Conservation (phyloP, 2,329 filamentous ascomycete genomes). For the Trichoderma cornu-damae region DNA sequence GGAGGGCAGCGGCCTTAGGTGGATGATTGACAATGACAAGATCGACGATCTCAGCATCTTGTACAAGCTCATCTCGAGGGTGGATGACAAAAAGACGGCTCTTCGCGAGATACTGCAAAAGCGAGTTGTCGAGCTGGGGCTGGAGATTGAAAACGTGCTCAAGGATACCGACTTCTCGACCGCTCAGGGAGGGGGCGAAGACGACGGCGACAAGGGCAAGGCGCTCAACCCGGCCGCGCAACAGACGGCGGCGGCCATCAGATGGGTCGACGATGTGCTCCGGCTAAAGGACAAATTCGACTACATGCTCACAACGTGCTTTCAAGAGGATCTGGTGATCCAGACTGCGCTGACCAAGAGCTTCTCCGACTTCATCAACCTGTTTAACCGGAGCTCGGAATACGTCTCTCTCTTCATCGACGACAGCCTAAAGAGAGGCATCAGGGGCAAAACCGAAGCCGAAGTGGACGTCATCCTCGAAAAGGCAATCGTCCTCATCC, state of each 20-base stretch:
- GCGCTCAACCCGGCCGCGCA: slow-evolving; percentile 55
- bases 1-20: slow-evolving; percentile 75
- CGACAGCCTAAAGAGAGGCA: slow-evolving; percentile 88
- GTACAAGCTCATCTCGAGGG: slow-evolving; percentile 71
- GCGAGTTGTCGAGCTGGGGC: slow-evolving; percentile 73
- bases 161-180: slow-evolving; percentile 51
- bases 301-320: slow-evolving; percentile 66
- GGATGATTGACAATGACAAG: slow-evolving; percentile 89
- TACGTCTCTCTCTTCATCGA: slow-evolving; percentile 96
- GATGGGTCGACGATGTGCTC: slow-evolving; percentile 92
- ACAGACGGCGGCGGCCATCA: slow-evolving; percentile 80
- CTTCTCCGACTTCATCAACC: slow-evolving; percentile 89
- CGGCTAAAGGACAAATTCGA: slow-evolving; percentile 86
- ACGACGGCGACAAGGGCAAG: slow-evolving; percentile 38
- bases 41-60: slow-evolving; percentile 72
- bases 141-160: slow-evolving; percentile 70
- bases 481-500: slow-evolving; percentile 80
- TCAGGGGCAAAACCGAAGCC: slow-evolving; percentile 84
- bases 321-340: slow-evolving; percentile 68
- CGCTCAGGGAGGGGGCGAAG: slow-evolving; percentile 40
- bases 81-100: slow-evolving; percentile 67
- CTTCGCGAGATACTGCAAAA: slow-evolving; percentile 66
- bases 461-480: slow-evolving; percentile 82
- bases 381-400: slow-evolving; percentile 79
- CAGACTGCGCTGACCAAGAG: slow-evolving; percentile 80